Conservation (phyloP, 495 filamentous ascomycete genomes). For the Hamigera avellanea region DNA sequence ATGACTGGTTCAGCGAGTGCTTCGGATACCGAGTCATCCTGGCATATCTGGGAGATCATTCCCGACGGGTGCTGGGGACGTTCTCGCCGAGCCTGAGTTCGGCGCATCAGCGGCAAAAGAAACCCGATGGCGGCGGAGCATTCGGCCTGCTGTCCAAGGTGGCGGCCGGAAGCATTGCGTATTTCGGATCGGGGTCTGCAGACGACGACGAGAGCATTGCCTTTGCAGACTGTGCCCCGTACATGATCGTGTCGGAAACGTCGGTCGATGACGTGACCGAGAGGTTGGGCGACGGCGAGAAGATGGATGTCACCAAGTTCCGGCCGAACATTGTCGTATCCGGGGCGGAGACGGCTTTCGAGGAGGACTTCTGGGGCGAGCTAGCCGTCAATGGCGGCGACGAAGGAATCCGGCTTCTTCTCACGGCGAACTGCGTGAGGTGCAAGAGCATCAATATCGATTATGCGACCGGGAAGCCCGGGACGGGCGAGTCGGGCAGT, state of each 20-base stretch:
- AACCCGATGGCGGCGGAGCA: too few relatives aligned
- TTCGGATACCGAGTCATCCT: slow-evolving; percentile 59
- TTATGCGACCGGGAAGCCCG: slow-evolving; percentile 59
- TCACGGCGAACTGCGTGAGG: slow-evolving; percentile 73
- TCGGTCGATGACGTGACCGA: slow-evolving; percentile 55
- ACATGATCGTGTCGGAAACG: slow-evolving; percentile 57
- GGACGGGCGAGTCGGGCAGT: slow-evolving; percentile 47
- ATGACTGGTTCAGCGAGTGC: slow-evolving; percentile 60
- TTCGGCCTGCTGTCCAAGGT: neutral
- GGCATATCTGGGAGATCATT: slow-evolving; percentile 55
- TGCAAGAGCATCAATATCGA: slow-evolving; percentile 77
- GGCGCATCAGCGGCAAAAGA: slow-evolving; percentile 4
- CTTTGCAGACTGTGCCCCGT: slow-evolving; percentile 74
- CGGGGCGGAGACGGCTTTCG: slow-evolving; percentile 48
- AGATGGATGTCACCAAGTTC: slow-evolving; percentile 71
- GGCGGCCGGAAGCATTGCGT: neutral
- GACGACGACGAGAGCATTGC: slow-evolving; percentile 39
- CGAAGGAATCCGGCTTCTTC: slow-evolving; percentile 28
- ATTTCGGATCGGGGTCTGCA: neutral
- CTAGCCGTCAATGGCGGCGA: slow-evolving; percentile 28
- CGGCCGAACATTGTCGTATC: slow-evolving; percentile 74
- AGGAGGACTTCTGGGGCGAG: slow-evolving; percentile 83
- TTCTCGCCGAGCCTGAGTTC: slow-evolving; percentile 22
- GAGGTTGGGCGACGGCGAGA: slow-evolving; percentile 40
- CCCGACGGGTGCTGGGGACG: slow-evolving; percentile 52